These are phyloP conservation scores for cucumber (Cucumis sativus) DNA, from an alignment of 306 rosid genomes.

Conservation along the genomic window DNA sequence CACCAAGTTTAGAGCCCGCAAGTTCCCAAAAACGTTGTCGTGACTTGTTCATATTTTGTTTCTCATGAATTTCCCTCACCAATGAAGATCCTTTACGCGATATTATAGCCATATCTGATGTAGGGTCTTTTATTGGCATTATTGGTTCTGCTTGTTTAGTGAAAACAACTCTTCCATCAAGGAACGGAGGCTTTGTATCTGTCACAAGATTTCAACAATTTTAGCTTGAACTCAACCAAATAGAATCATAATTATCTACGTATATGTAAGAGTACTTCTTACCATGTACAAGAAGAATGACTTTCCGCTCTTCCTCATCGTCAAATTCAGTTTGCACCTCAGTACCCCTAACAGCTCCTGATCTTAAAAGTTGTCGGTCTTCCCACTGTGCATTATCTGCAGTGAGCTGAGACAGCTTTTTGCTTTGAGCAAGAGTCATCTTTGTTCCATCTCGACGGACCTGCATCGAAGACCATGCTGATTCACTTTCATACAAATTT, in stretches of 20 bases:
- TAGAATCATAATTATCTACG: not conserved
- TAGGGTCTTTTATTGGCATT: constrained; percentile 95
- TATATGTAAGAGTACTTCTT: constrained; percentile 10
- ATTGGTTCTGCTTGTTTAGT: constrained; percentile 98
- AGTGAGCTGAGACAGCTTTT: constrained; percentile 83
- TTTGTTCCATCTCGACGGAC: constrained; percentile 88
- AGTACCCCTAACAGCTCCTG: constrained; percentile 97
- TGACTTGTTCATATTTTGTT: constrained; percentile 80
- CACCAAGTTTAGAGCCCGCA: constrained; percentile 97
- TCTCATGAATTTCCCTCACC: constrained; percentile 87
- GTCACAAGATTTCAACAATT: constrained; percentile 12
- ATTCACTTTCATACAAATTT: not conserved
- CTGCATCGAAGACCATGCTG: constrained; percentile 26
- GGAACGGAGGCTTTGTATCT: constrained; percentile 98
- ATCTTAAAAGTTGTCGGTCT: constrained; percentile 85
- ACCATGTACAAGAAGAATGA: constrained; percentile 98
- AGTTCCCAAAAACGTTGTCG: constrained; percentile 99
- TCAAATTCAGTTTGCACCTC: constrained; percentile 98
- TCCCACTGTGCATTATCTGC: constrained; percentile 99
- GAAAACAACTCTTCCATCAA: constrained; percentile 92
- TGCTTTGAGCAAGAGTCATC: constrained; percentile 93
- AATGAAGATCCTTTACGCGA: constrained; percentile 89
- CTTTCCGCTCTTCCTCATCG: constrained; percentile 91
- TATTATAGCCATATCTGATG: constrained; percentile 98
- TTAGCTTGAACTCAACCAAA: not conserved